Evolutionary conservation across 352 stramenopile species (phyloP).

Genomic region (Pythium pyrilobum): DNA sequence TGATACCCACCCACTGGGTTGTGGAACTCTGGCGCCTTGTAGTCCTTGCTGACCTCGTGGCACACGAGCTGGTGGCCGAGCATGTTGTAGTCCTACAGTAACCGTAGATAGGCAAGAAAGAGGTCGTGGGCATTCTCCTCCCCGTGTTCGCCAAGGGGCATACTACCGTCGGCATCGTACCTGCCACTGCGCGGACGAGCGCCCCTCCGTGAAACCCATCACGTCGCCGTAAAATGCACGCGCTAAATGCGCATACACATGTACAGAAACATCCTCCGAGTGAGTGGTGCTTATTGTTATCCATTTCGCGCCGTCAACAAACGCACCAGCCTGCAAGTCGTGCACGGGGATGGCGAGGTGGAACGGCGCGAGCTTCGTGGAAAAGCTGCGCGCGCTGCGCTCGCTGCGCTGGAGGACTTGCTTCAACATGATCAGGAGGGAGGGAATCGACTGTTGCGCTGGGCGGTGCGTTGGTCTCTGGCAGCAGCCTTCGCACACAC

Average conservation of each 20-base stretch:
- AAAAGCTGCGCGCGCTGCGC: conserved; percentile 6
- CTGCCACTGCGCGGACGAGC: conserved; percentile 93
- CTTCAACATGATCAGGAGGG: neutral
- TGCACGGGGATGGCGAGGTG: conserved; percentile 95
- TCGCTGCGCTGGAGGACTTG: neutral
- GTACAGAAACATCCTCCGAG: too few species aligned
- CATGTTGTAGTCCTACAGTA: conserved; percentile 86
- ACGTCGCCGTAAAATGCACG: conserved; percentile 92
- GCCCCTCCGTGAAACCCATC: conserved; percentile 89
- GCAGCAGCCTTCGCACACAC: too few species aligned
- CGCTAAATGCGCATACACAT: conserved; percentile 32
- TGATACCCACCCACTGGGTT: conserved; percentile 89
- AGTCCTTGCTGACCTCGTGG: conserved; percentile 91
- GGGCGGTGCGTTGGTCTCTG: too few species aligned
- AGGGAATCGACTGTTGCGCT: too few species aligned
- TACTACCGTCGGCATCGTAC: too few species aligned
- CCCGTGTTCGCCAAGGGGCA: too few species aligned
- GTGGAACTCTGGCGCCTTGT: conserved; percentile 91
- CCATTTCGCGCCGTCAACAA: neutral
- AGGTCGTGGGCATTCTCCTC: too few species aligned
- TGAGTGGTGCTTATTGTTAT: too few species aligned
- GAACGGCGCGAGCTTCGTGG: conserved; percentile 59
- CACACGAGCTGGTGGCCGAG: conserved; percentile 83
- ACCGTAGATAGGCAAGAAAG: neutral
- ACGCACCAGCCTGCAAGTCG: conserved; percentile 71